A percentile compares a stretch with the other conserved stretches of the same genome.
These are phyloP conservation scores for Carex parvula DNA, from an alignment of 176 grass and related monocot genomes.

Conservation along the genomic window DNA sequence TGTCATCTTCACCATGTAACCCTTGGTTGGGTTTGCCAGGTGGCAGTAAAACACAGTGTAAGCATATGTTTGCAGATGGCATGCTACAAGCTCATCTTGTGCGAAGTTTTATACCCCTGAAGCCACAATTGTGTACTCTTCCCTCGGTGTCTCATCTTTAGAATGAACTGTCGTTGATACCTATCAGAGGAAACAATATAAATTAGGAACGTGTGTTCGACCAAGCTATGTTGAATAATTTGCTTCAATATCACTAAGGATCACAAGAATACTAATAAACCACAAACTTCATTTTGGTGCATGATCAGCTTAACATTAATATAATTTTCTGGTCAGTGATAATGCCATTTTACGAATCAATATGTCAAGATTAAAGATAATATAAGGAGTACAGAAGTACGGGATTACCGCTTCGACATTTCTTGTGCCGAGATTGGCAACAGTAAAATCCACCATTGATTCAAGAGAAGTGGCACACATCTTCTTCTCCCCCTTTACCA, in stretches of 20 bases:
- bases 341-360: not conserved
- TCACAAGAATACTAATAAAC: too few species aligned
- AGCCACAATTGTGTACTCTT: conserved; percentile 49
- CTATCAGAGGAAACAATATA: not conserved
- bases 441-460: conserved; percentile 90
- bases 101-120: conserved; percentile 30
- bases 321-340: not conserved
- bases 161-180: conserved; percentile 41
- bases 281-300: too few species aligned
- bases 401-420: conserved; percentile 33
- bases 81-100: conserved; percentile 37
- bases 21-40: conserved; percentile 42
- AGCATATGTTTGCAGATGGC: conserved; percentile 66
- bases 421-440: conserved; percentile 57
- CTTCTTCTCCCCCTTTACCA: conserved; percentile 57
- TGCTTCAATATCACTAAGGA: too few species aligned
- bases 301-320: not conserved
- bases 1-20: conserved; percentile 66
- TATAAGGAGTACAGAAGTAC: too few species aligned
- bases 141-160: conserved; percentile 29
- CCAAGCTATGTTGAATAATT: too few species aligned
- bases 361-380: too few species aligned
- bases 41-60: conserved; percentile 91
- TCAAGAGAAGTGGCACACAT: conserved; percentile 80
- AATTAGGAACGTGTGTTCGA: too few species aligned